Evolutionary conservation across 768 basidiomycete species (phyloP).

Genomic region (Kwoniella sp.): DNA sequence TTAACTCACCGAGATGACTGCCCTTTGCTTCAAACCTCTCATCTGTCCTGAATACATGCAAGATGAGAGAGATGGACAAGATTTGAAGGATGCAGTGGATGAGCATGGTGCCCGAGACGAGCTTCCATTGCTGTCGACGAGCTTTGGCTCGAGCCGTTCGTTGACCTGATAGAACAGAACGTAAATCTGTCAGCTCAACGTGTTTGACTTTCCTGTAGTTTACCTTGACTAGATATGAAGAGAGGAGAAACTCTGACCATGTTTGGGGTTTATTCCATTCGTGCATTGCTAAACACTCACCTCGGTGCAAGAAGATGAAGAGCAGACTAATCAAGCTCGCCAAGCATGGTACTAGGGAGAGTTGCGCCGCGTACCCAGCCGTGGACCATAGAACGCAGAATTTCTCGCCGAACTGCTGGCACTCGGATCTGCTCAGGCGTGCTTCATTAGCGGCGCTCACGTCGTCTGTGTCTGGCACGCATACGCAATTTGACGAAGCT

Average conservation of each 20-base stretch:
- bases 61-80: constrained; percentile 46
- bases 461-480: neutral
- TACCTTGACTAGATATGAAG: too few species aligned
- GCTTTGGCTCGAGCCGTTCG: constrained; percentile 45
- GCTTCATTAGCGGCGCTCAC: neutral
- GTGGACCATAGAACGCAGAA: constrained; percentile 51
- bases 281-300: too few species aligned
- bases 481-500: too few species aligned
- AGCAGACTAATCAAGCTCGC: constrained; percentile 45
- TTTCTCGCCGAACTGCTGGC: constrained; percentile 48
- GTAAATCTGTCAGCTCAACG: constrained; percentile 4
- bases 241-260: too few species aligned
- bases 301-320: constrained; percentile 53
- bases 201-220: neutral
- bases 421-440: constrained; percentile 43
- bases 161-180: constrained; percentile 26
- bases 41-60: constrained; percentile 53
- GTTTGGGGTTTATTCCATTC: too few species aligned
- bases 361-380: constrained; percentile 53
- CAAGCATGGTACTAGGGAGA: constrained; percentile 51
- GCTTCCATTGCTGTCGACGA: constrained; percentile 52
- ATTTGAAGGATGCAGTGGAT: constrained; percentile 52
- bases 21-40: constrained; percentile 43
- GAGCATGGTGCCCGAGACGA: constrained; percentile 51
- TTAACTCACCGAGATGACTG: constrained; percentile 44